Evolutionary conservation across 805 yeast genomes (phyloP).

Genomic region (Candida coleopterorum): DNA sequence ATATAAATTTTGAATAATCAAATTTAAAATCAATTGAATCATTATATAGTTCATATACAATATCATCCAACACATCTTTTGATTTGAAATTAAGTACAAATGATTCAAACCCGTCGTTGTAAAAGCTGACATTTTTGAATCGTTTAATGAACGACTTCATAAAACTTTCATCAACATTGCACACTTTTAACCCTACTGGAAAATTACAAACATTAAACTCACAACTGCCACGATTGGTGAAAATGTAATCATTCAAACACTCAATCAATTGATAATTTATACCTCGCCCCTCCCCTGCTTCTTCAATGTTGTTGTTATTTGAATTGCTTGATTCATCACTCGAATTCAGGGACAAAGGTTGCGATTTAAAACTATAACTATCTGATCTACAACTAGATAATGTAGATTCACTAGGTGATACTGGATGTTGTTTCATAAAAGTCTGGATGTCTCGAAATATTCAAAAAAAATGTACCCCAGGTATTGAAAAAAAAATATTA

Average conservation of each 20-base stretch:
- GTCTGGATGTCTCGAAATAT: no score
- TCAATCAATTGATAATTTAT: neutral
- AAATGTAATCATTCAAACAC: constrained; percentile 7
- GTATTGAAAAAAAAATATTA: no score
- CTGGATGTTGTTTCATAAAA: no score
- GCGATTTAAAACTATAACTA: constrained; percentile 4
- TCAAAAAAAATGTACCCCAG: no score
- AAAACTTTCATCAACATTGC: constrained; percentile 2
- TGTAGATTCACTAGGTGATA: constrained; percentile 7
- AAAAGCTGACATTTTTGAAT: no score
- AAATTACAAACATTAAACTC: constrained; percentile 8
- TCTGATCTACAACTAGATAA: constrained; percentile 1
- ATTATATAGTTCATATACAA: constrained; percentile 7
- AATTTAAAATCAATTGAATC: constrained; percentile 10
- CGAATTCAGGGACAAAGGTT: constrained; percentile 5
- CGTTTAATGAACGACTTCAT: no score
- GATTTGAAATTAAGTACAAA: constrained; percentile 3
- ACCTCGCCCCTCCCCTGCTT: no score
- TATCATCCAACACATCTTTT: constrained; percentile 7
- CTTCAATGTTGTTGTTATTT: no score
- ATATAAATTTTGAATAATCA: constrained; percentile 28
- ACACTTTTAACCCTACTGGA: constrained; percentile 8
- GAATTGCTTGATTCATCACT: constrained; percentile 3
- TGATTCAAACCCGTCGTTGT: neutral
- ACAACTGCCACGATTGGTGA: no score